phyloP scores from a whole-genome alignment of 257 asterid genomes.

The Nicotiana noctiflora region DNA sequence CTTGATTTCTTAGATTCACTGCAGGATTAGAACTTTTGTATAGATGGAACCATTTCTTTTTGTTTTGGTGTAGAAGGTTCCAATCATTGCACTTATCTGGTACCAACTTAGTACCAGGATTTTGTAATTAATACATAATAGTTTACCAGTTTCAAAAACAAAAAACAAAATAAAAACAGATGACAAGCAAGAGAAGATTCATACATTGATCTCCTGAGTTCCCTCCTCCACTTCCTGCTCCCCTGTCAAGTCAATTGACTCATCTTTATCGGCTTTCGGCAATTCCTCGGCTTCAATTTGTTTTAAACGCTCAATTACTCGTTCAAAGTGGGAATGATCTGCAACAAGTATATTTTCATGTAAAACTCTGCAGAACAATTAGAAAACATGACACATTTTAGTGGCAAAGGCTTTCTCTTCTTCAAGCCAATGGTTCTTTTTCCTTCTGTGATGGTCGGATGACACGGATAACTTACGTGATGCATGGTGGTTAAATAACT shows the following conservation, averaged over 20 bases:
- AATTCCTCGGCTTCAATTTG: conserved; percentile 49
- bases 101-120: not conserved
- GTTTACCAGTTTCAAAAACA: not conserved
- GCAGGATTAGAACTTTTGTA: not conserved
- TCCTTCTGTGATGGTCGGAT: not conserved
- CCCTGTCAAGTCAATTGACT: conserved; percentile 30
- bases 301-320: conserved; percentile 43
- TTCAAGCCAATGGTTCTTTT: not conserved
- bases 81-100: not conserved
- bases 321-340: conserved; percentile 57
- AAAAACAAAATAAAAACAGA: not conserved
- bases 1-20: not conserved
- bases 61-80: not conserved
- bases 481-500: not conserved
- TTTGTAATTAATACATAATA: not conserved
- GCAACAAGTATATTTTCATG: conserved; percentile 21
- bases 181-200: conserved; percentile 3
- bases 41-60: not conserved
- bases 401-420: not conserved
- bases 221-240: conserved; percentile 41
- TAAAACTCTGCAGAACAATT: not conserved
- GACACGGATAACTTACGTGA: not conserved
- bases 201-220: conserved; percentile 31
- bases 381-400: not conserved
- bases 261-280: conserved; percentile 28